Percentiles rank a stretch among this genome's conserved stretches.
phyloP scores from a whole-genome alignment of 306 rosid genomes.

The Castanea mollissima region DNA sequence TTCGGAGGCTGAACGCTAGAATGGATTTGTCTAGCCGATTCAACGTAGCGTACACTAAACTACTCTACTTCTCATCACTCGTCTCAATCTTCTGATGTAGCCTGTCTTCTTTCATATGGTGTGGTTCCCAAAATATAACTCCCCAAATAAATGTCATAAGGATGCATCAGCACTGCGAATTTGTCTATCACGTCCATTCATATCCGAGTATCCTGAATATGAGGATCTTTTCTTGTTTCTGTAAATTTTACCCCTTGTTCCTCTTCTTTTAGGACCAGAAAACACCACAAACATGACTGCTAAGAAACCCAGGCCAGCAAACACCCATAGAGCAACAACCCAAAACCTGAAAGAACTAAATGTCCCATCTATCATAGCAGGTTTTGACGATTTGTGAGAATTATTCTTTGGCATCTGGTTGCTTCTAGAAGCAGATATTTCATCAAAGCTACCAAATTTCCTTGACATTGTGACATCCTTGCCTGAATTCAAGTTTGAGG shows the following conservation, averaged over 20 bases:
- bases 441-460: constrained; percentile 49
- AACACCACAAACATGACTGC: constrained; percentile 41
- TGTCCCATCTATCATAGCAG: constrained; percentile 46
- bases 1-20: background rate
- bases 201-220: constrained; percentile 52
- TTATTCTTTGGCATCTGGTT: constrained; percentile 23
- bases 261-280: constrained; percentile 58
- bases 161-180: constrained; percentile 41
- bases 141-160: constrained; percentile 10
- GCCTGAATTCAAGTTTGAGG: constrained; percentile 25
- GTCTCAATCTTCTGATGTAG: background rate
- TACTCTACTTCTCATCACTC: background rate
- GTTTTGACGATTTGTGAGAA: constrained; percentile 28
- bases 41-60: background rate
- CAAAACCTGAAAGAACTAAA: constrained; percentile 72
- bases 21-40: background rate
- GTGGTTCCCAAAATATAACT: constrained; percentile 1
- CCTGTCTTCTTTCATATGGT: background rate
- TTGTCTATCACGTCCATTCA: constrained; percentile 59
- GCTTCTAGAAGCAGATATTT: constrained; percentile 22
- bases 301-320: constrained; percentile 76
- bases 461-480: constrained; percentile 40
- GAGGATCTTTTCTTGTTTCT: constrained; percentile 66
- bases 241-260: constrained; percentile 52
- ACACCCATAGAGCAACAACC: constrained; percentile 73